These are phyloP conservation scores for Acrocalymma vagum DNA, from an alignment of 2,329 filamentous ascomycete species.

Conservation along the genomic window DNA sequence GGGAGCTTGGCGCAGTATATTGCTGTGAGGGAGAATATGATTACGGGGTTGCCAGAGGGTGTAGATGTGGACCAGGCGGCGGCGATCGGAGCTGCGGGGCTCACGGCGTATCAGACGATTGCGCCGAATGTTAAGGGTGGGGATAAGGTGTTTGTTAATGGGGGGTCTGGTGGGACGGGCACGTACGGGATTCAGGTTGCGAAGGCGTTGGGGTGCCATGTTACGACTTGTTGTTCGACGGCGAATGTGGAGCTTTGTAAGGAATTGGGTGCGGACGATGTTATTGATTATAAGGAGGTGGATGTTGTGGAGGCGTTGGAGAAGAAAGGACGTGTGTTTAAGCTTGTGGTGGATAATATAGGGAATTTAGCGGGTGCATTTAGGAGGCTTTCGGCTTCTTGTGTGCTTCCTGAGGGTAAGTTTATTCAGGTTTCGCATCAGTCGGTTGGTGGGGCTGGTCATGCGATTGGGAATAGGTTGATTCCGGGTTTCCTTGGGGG, in stretches of 20 bases:
- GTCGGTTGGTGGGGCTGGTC: slow-evolving; percentile 30
- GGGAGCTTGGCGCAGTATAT: slow-evolving; percentile 51
- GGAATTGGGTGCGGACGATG: slow-evolving; percentile 68
- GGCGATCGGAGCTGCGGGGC: slow-evolving; percentile 44
- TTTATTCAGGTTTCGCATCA: slow-evolving; percentile 51
- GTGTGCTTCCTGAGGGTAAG: slow-evolving; percentile 57
- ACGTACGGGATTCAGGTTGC: slow-evolving; percentile 70
- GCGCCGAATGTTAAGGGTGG: slow-evolving; percentile 47
- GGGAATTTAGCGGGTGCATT: slow-evolving; percentile 62
- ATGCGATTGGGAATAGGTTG: slow-evolving; percentile 48
- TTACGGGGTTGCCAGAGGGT: slow-evolving; percentile 33
- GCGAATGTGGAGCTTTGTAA: slow-evolving; percentile 66
- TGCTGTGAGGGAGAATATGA: slow-evolving; percentile 27
- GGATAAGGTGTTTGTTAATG: slow-evolving; percentile 70
- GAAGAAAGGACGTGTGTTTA: slow-evolving; percentile 58
- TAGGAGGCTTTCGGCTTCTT: slow-evolving; percentile 59
- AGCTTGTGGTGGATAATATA: slow-evolving; percentile 67
- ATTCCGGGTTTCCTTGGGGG: slow-evolving; percentile 61
- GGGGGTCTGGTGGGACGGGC: slow-evolving; percentile 69
- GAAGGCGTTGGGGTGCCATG: slow-evolving; percentile 66
- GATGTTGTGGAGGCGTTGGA: slow-evolving; percentile 59
- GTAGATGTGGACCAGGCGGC: slow-evolving; percentile 45
- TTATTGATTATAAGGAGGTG: slow-evolving; percentile 66
- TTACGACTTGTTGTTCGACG: slow-evolving; percentile 67
- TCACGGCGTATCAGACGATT: slow-evolving; percentile 51